phyloP scores from a whole-genome alignment of 257 asterid genomes.

The Solanum microdontum region DNA sequence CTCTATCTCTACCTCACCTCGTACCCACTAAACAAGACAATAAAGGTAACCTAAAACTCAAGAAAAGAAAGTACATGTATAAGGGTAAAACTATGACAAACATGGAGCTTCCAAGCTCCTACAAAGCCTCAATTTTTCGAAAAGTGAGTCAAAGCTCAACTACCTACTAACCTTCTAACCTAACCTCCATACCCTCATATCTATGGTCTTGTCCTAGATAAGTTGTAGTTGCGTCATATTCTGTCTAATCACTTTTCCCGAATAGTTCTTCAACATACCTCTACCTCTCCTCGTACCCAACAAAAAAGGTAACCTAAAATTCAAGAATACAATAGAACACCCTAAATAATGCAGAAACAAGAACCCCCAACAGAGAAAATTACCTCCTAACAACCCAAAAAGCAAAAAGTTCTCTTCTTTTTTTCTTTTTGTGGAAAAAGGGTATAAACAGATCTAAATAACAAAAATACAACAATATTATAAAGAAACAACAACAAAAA shows the following conservation, averaged over 20 bases:
- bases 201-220: background rate
- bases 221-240: background rate
- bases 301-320: background rate
- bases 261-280: background rate
- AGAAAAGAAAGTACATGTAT: background rate
- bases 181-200: background rate
- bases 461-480: background rate
- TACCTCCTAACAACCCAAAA: background rate
- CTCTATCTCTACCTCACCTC: background rate
- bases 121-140: background rate
- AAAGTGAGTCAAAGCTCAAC: background rate
- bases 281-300: background rate
- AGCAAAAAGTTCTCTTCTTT: background rate
- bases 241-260: background rate
- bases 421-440: background rate
- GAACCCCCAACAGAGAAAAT: background rate
- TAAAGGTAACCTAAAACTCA: background rate
- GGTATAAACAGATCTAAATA: background rate
- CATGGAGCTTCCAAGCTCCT: background rate
- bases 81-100: background rate
- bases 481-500: background rate
- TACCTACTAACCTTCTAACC: background rate
- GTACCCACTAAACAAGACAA: background rate
- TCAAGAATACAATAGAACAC: background rate
- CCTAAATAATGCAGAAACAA: background rate